These are phyloP conservation scores for Ormosia emarginata DNA, from an alignment of 306 rosid species.

Conservation along the genomic window DNA sequence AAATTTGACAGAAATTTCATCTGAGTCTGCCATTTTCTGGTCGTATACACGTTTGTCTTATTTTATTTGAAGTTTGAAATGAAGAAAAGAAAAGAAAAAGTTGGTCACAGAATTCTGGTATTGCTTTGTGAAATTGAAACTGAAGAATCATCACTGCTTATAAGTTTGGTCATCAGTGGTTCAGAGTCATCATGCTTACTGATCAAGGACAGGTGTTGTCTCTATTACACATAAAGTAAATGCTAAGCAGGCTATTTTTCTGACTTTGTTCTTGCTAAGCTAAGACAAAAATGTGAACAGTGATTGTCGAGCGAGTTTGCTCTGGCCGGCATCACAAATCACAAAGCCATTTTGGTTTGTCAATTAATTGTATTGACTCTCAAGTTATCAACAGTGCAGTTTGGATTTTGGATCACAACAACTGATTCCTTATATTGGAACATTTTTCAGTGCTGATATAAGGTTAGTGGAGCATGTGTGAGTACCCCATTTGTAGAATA, in stretches of 20 bases:
- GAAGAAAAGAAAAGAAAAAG: neutral
- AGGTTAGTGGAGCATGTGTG: slow-evolving; percentile 28
- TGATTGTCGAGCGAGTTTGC: slow-evolving; percentile 16
- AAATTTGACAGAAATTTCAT: neutral
- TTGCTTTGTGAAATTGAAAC: neutral
- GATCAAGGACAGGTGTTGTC: slow-evolving; percentile 17
- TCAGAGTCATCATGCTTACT: slow-evolving; percentile 1
- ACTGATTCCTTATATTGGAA: neutral
- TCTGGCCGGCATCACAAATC: slow-evolving; percentile 6
- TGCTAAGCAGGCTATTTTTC: slow-evolving; percentile 4
- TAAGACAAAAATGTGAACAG: slow-evolving; percentile 3
- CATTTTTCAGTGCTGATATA: slow-evolving; percentile 7
- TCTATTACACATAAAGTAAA: slow-evolving; percentile 15
- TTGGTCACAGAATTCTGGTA: neutral
- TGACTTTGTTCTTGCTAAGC: slow-evolving; percentile 14
- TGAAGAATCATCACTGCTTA: neutral
- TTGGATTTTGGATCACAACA: neutral
- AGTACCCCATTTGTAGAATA: slow-evolving; percentile 21
- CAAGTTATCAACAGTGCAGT: neutral
- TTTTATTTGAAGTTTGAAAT: neutral
- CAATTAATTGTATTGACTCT: slow-evolving; percentile 2
- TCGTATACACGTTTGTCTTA: neutral
- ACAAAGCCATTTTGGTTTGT: slow-evolving; percentile 5
- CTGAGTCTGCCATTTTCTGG: neutral
- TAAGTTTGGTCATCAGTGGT: slow-evolving; percentile 11